Base-by-base conservation (phyloP, 169 alveolate genomes). In the Amoebophrya sp. region DNA sequence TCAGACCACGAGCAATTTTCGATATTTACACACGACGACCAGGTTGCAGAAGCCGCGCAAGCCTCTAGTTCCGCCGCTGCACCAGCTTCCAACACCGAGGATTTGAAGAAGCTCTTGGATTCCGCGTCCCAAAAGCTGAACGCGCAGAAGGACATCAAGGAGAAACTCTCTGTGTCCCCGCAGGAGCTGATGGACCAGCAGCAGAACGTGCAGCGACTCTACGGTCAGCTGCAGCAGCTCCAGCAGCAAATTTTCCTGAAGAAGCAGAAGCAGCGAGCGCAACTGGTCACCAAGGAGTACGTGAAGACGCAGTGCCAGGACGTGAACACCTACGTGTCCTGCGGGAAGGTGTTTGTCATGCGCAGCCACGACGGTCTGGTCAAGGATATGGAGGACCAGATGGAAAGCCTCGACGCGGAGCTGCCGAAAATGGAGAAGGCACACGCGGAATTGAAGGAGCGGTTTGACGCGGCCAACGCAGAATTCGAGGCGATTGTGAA, bases 361-460 rank as follows among this genome's bases (percentile, higher is more conserved):
- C 83, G 83, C 32, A 25, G 18, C 32, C 29, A 66, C 29, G 35
- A 66, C 10, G 83, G 35, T 2, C 32, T 66, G 35, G 83, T 66
- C 32, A 2, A 18, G 35, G 83, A 66, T 1, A 66, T 66, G 38
- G 32, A 7, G 29, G 83, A 25, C 35, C 29, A 25, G 10, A 66
- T 66, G 83, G 83, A 18, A 25, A n/a, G 32, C 7, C 32, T 66
- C 32, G 83, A 7, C 35, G 83, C 12, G 18, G 83, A 66, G 18
- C 35, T 66, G 83, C 83, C 83, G 38, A 66, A 66, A n/a, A 66
- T 66, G 83, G 83, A 66, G 32, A 66, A 66, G 83, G 83, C 83
- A 25, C 10, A 66, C 29, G 83, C 1, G 18, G 83, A 66, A 66
- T 7, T 66, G 83, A n/a, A 66, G 10, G 32, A 2, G 38, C 29